Base-by-base conservation (phyloP, 495 filamentous ascomycete genomes). In the Hypomontagnella monticulosa region DNA sequence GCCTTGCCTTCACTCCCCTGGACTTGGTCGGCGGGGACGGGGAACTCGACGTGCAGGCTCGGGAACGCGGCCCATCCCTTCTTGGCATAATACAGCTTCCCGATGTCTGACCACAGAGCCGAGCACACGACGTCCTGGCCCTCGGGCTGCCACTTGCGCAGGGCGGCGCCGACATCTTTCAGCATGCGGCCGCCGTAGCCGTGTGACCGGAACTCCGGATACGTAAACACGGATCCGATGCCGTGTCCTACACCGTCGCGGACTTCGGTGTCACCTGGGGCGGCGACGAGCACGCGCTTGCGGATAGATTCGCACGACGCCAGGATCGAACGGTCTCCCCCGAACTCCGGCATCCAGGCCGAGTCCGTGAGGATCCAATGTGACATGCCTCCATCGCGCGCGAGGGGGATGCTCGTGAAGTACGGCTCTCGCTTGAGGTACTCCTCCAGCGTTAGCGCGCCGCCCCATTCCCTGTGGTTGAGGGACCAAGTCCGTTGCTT, bases 51-150 rank as follows among this genome's bases (percentile, higher is more conserved):
- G 61, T 97, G 94, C 12, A 82, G 79, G 27, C 89, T 93, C 7
- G 78, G 76, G 67, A 88, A 93, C 0, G 89, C 82, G 51, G 84
- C 76, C 95, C 95, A 99, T 23, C 93, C 95, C 62, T 85, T 84
- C 49, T 81, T 83, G 6, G 92, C 84, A 75, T 97, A 99, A 75
- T 96, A 97, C n/a, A 76, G 75, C 80, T 96, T 97, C 3, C 95
- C 95, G 69, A 99, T 97, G 75, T 99, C 95, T 8, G 93, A 97
- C 76, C 89, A 99, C 32, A 99, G 76, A 19, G 94, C 85, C 7
- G 89, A 89, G 71, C 91, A 93, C 15, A 86, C 58, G 11, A 76
- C 74, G 18, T 73, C 73, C 78, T 72, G 70, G 40, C 55, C 30
- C 11, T 61, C 57, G 8, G 49, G 63, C 56, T 78, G 79, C 79